phyloP scores from a whole-genome alignment of 1,139 yeast species.

The Lodderomyces margitis region DNA sequence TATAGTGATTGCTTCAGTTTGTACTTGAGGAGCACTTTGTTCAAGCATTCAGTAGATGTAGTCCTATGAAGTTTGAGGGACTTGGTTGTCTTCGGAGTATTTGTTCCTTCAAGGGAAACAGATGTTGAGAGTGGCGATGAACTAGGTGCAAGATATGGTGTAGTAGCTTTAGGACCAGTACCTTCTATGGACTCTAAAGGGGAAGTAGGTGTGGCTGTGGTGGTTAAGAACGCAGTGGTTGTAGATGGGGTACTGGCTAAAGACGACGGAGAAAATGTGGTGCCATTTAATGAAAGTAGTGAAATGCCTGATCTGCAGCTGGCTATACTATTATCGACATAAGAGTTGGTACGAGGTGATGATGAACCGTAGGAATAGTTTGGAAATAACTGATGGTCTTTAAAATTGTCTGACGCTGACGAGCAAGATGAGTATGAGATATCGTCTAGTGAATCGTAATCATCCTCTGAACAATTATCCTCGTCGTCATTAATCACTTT shows the following conservation, averaged over 20 bases:
- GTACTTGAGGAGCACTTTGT: constrained; percentile 8
- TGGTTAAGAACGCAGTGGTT: neutral
- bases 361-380: neutral
- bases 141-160: neutral
- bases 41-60: constrained; percentile 11
- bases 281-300: neutral
- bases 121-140: neutral
- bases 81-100: neutral
- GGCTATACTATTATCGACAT: neutral
- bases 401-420: neutral
- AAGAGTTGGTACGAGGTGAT: neutral
- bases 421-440: neutral
- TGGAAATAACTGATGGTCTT: neutral
- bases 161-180: neutral
- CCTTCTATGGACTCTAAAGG: neutral
- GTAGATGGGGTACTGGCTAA: neutral
- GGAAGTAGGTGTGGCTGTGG: neutral
- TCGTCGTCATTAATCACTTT: neutral
- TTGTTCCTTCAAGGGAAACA: neutral
- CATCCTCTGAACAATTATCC: neutral
- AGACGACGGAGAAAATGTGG: neutral
- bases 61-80: constrained; percentile 1
- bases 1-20: constrained; percentile 11
- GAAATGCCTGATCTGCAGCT: neutral
- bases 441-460: neutral